Percentiles rank a stretch among this genome's conserved stretches.
phyloP scores from a whole-genome alignment of 805 yeast genomes.

The Barnettozyma salicaria region DNA sequence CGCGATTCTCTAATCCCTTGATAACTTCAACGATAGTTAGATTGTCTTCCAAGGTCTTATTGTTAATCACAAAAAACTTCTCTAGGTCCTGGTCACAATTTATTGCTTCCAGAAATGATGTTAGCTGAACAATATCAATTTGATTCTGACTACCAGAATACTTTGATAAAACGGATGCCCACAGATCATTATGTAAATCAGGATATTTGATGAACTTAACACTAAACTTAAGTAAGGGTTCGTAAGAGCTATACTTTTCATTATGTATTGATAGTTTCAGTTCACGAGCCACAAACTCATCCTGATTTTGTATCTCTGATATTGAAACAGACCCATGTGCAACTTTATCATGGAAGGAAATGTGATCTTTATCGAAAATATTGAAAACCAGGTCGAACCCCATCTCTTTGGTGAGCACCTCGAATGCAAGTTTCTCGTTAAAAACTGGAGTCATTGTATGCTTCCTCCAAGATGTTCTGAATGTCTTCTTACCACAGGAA shows the following conservation, averaged over 20 bases:
- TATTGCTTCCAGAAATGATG: constrained; percentile 47
- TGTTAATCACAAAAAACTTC: constrained; percentile 15
- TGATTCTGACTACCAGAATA: constrained; percentile 33
- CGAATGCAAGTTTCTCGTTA: constrained; percentile 76
- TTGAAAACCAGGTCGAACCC: constrained; percentile 62
- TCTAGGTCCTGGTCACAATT: constrained; percentile 20
- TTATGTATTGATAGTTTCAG: constrained; percentile 32
- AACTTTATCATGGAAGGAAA: constrained; percentile 78
- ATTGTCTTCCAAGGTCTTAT: constrained; percentile 29
- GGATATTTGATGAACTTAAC: constrained; percentile 65
- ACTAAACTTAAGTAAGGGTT: constrained; percentile 52
- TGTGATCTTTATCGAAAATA: constrained; percentile 77
- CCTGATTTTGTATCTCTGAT: constrained; percentile 33
- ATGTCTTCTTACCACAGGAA: constrained; percentile 83
- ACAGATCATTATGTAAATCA: constrained; percentile 57
- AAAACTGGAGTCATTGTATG: constrained; percentile 81
- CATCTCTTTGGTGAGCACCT: constrained; percentile 59
- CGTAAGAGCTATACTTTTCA: constrained; percentile 23
- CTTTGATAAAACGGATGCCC: constrained; percentile 56
- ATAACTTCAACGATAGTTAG: constrained; percentile 50
- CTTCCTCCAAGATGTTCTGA: constrained; percentile 75
- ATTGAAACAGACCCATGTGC: constrained; percentile 60
- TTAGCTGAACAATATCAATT: constrained; percentile 48
- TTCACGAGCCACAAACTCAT: constrained; percentile 26
- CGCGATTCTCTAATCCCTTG: constrained; percentile 41